Conservation (phyloP, 2,329 filamentous ascomycete species). For the Exophiala viscosa region DNA sequence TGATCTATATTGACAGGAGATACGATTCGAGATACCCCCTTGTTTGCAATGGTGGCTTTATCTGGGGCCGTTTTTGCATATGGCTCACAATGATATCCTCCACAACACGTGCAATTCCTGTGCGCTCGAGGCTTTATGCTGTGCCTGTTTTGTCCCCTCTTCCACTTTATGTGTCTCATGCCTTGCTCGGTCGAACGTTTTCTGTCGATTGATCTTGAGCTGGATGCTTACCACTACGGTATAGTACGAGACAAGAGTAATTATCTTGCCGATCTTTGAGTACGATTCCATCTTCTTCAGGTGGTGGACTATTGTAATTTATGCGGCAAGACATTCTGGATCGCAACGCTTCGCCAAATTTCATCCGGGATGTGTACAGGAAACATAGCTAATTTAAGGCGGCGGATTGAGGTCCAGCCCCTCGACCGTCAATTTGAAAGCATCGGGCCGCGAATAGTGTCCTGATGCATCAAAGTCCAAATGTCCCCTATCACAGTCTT, state of each 20-base stretch:
- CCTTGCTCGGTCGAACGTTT: slow-evolving; percentile 47
- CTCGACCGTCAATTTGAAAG: slow-evolving; percentile 58
- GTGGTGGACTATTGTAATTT: slow-evolving; percentile 29
- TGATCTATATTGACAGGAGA: background rate
- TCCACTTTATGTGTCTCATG: slow-evolving; percentile 41
- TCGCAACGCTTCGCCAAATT: background rate
- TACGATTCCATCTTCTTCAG: slow-evolving; percentile 40
- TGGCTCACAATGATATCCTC: slow-evolving; percentile 1
- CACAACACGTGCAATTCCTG: background rate
- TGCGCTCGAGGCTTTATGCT: background rate
- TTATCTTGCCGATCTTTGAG: slow-evolving; percentile 47
- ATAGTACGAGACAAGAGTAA: slow-evolving; percentile 49
- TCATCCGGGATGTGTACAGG: background rate
- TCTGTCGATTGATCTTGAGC: slow-evolving; percentile 38
- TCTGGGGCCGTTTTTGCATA: too few species aligned
- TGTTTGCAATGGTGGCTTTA: background rate
- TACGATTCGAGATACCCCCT: slow-evolving; percentile 5
- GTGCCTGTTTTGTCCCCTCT: background rate
- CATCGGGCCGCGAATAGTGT: slow-evolving; percentile 73
- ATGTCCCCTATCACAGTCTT: slow-evolving; percentile 77
- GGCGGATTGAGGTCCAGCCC: slow-evolving; percentile 59
- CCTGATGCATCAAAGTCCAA: slow-evolving; percentile 81
- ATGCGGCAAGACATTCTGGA: slow-evolving; percentile 25
- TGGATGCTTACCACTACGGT: slow-evolving; percentile 36
- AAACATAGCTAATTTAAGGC: slow-evolving; percentile 36